Base-by-base conservation (phyloP, 257 asterid species). In the Capsicum pubescens region DNA sequence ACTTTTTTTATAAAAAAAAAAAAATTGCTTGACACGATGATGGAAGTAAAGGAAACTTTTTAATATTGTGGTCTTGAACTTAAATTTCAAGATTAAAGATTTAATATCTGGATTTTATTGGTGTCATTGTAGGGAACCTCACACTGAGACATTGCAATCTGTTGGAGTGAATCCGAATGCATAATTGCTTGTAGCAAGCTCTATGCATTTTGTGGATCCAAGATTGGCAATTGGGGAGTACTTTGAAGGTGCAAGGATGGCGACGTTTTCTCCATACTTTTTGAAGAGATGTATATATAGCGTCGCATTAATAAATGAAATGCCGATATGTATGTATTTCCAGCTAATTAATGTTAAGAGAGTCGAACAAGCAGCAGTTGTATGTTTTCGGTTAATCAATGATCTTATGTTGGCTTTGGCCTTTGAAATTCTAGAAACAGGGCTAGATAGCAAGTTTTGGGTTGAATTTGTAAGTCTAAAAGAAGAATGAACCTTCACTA, bases 151-250 rank as follows among this genome's bases (percentile, higher is more conserved):
- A 39, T 16, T 88, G 79, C 84, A 84, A 70, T 80, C 82, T 8
- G 86, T 84, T 36, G 91, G 89, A 39, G 86, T 82, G 44, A 84
- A 88, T 67, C 89, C 85, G 3, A 86, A 87, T 63, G 84, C 83
- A 8, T 82, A 82, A 39, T 64, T 67, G 79, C 21, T 54, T 8
- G 52, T 15, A 66, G 7, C 14, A 52, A 52, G n/a, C 11, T 21
- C 12, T 52, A 50, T 52, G 46, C 46, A 50, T 74, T 50, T 21
- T 21, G 19, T 21, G 19, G 44, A 48, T 74, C 13, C 80, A 21
- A 74, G 1, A 12, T 48, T 50, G 12, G 36, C 61, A 21, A 21
- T 6, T 50, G 7, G 7, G 19, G 60, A 19, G 19, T 13, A 61
- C 15, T 9, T 72, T 7, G 11, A 6, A 50, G 80, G 35, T 0